Evolutionary conservation across 2,329 filamentous ascomycete species (phyloP).

Genomic region (Trichoderma oligosporum): DNA sequence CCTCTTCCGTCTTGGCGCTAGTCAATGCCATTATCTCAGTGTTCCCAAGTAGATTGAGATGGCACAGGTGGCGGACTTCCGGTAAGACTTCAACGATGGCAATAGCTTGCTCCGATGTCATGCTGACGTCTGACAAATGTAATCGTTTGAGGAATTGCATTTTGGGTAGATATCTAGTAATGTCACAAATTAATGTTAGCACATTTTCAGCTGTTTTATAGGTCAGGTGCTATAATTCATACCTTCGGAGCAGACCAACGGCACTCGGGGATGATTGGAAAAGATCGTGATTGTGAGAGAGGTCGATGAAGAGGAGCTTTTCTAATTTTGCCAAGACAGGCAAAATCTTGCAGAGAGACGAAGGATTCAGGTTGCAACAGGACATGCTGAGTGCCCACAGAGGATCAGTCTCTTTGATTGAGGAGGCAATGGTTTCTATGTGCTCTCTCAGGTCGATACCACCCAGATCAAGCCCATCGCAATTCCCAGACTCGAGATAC

Average conservation of each 20-base stretch:
- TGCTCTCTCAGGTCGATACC: constrained; percentile 69
- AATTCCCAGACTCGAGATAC: constrained; percentile 72
- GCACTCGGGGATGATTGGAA: constrained; percentile 73
- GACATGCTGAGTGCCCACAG: constrained; percentile 83
- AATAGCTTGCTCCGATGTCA: constrained; percentile 85
- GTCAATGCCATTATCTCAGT: constrained; percentile 66
- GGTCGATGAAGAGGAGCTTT: constrained; percentile 81
- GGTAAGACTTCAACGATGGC: constrained; percentile 86
- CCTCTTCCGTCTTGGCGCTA: constrained; percentile 69
- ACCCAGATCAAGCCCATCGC: constrained; percentile 83
- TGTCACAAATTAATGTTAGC: not conserved
- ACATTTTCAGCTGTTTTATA: not conserved
- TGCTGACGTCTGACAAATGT: constrained; percentile 77
- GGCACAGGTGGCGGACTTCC: constrained; percentile 74
- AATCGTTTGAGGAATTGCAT: constrained; percentile 75
- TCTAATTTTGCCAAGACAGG: constrained; percentile 66
- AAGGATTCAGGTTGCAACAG: constrained; percentile 74
- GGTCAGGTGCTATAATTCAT: constrained; percentile 25
- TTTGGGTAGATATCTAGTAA: constrained; percentile 66
- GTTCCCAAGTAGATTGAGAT: constrained; percentile 85
- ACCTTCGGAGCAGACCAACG: constrained; percentile 71
- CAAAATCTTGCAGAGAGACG: constrained; percentile 69
- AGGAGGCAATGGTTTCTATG: constrained; percentile 50
- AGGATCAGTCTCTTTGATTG: constrained; percentile 51
- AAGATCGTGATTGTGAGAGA: constrained; percentile 82